Base-by-base conservation (phyloP, 192 early-diverging fungal genomes). In the Backusella liffmaniae region DNA sequence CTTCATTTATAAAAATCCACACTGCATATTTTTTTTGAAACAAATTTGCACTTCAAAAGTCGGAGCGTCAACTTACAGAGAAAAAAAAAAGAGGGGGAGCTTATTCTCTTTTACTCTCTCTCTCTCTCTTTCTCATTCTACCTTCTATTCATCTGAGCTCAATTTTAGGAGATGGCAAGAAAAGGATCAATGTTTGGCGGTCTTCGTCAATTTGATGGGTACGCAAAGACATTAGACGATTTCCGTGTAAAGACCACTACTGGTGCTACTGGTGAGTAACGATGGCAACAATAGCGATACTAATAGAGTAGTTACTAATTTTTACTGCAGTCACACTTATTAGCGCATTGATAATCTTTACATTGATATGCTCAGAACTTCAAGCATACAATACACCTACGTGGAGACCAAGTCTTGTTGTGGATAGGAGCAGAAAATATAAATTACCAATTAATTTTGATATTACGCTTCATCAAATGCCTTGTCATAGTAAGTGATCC, bases 221-320 rank as follows among this genome's bases (percentile, higher is more conserved):
- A 98, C 73, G 97, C 97, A 13, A 99, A 99, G 80, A 96, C 97
- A 4, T 86, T 97, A 30, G 98, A 99, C 70, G 96, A 99, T 85
- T 97, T 98, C 86, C 88, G 90, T 66, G 86, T 92, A n/a, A 91
- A 93, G 79, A 97, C 96, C 6, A 84, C 87, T 35, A 85, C 91
- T 15, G 96, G 96, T 44, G 95, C 93, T 10, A 69, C 85, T 56
- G 89, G 93, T 37, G 42, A 67, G 16, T n/a, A 70, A 4, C 39
- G 13, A 68, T 68, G 66, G 71, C 30, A 51, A 39, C 4, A 39
- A 41, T 9, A 29, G 32, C 32, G 32, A 32, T 32, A 32, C 32
- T 32, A 6, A 46, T 23, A 15, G 21, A 16, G n/a, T 26, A 23
- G 23, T 10, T 59, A 59, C 21, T 59, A 59, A 59, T 2, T 2